Percentiles rank a stretch among this genome's conserved stretches.
Evolutionary conservation across 2,329 filamentous ascomycete genomes (phyloP).

Genomic region (Pleurostoma richardsiae): DNA sequence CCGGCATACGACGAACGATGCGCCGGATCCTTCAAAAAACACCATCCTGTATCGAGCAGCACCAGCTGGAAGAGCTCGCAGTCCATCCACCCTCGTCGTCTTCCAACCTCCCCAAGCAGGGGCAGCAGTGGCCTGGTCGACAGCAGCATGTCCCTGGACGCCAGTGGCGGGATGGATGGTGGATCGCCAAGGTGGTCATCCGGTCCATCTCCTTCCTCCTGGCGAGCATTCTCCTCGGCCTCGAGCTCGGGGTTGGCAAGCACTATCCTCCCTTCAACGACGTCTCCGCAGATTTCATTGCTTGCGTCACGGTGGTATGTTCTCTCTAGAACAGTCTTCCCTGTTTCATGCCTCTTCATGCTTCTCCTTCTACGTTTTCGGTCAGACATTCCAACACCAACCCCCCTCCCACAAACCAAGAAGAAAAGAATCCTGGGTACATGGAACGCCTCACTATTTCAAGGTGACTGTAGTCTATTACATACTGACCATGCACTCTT

Average conservation of each 20-base stretch:
- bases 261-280: background rate
- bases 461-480: too few species aligned
- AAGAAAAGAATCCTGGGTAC: too few species aligned
- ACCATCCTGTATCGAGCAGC: too few species aligned
- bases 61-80: too few species aligned
- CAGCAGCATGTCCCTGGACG: too few species aligned
- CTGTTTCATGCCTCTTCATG: background rate
- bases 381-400: background rate
- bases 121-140: too few species aligned
- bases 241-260: background rate
- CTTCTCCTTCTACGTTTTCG: background rate
- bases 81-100: too few species aligned
- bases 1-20: too few species aligned
- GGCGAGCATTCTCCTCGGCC: background rate
- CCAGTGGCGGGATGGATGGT: background rate
- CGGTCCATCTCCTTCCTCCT: background rate
- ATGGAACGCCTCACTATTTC: too few species aligned
- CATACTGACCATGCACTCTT: background rate
- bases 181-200: background rate
- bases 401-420: too few species aligned
- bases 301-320: background rate
- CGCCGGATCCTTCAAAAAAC: too few species aligned
- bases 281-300: background rate
- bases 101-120: too few species aligned
- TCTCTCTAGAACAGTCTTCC: background rate